Percentiles rank a stretch among this genome's conserved stretches.
phyloP scores from a whole-genome alignment of 2,329 filamentous ascomycete genomes.

The Clarireedia monteithiana region DNA sequence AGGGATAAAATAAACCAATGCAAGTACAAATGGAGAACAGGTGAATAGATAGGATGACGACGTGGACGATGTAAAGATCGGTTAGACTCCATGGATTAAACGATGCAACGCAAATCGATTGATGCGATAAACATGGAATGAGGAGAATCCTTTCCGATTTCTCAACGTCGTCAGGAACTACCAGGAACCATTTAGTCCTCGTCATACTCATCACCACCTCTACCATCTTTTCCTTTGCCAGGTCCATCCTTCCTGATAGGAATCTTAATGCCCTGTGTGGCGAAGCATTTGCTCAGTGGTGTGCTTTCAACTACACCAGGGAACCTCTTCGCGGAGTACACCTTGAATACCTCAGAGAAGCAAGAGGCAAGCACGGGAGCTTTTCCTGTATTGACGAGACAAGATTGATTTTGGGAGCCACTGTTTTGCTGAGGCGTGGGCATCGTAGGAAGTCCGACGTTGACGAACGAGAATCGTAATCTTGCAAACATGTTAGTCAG shows the following conservation, averaged over 20 bases:
- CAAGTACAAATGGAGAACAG: no score
- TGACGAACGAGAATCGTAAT: conserved; percentile 69
- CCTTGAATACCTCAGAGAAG: conserved; percentile 85
- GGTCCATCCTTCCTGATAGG: conserved; percentile 81
- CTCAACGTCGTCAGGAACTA: neutral
- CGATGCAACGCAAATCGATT: no score
- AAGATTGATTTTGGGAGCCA: conserved; percentile 31
- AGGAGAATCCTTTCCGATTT: no score
- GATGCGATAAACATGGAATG: no score
- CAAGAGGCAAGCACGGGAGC: conserved; percentile 77
- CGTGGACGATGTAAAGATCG: no score
- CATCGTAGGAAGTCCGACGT: conserved; percentile 53
- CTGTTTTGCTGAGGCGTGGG: conserved; percentile 3
- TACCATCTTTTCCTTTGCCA: conserved; percentile 22
- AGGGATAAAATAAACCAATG: no score
- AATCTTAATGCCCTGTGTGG: conserved; percentile 67
- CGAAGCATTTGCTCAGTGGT: conserved; percentile 83
- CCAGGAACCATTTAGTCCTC: neutral
- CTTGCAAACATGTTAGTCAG: conserved; percentile 30
- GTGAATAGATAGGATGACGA: no score
- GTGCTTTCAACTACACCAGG: conserved; percentile 96
- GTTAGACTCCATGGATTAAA: no score
- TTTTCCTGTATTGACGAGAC: conserved; percentile 60
- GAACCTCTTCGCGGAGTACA: conserved; percentile 97
- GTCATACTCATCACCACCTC: conserved; percentile 20